Percentiles rank a stretch among this genome's conserved stretches.
These are phyloP conservation scores for Fusarium lateritium DNA, from an alignment of 2,329 filamentous ascomycete species.

Conservation along the genomic window DNA sequence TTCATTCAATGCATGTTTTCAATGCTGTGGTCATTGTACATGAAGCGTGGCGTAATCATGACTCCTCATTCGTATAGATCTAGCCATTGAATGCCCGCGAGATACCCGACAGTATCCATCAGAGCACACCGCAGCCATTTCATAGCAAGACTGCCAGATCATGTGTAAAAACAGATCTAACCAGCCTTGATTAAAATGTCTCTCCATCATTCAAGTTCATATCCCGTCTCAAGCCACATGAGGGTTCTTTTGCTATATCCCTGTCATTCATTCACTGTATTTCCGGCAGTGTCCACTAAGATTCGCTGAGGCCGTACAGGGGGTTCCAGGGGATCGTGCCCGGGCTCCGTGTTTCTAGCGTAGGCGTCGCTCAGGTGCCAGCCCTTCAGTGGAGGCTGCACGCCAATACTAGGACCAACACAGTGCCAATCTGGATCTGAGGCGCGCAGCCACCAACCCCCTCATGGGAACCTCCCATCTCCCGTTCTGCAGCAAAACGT, in stretches of 20 bases:
- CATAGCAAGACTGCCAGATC: constrained; percentile 18
- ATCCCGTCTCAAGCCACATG: constrained; percentile 38
- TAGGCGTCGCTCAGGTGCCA: constrained; percentile 35
- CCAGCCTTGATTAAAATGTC: constrained; percentile 38
- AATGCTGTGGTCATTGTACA: constrained; percentile 30
- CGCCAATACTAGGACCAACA: constrained; percentile 20
- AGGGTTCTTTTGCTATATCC: constrained; percentile 13
- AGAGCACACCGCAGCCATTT: constrained; percentile 6
- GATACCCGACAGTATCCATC: constrained; percentile 12
- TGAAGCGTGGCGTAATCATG: constrained; percentile 38
- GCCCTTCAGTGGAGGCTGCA: constrained; percentile 15
- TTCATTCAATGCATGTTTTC: constrained; percentile 9
- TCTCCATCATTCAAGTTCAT: constrained; percentile 44
- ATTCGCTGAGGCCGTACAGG: constrained; percentile 36
- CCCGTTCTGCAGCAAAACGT: constrained; percentile 34
- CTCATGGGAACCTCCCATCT: constrained; percentile 44
- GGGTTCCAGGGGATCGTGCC: constrained; percentile 30
- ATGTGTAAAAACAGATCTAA: constrained; percentile 31
- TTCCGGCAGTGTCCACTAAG: constrained; percentile 36
- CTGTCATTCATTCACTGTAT: constrained; percentile 32
- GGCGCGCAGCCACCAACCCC: constrained; percentile 41
- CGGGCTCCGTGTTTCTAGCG: constrained; percentile 27
- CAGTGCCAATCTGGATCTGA: constrained; percentile 39
- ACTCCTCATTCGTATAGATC: constrained; percentile 16
- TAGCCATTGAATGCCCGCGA: neutral